phyloP scores from a whole-genome alignment of 257 asterid species.

The Rubia yunnanensis region DNA sequence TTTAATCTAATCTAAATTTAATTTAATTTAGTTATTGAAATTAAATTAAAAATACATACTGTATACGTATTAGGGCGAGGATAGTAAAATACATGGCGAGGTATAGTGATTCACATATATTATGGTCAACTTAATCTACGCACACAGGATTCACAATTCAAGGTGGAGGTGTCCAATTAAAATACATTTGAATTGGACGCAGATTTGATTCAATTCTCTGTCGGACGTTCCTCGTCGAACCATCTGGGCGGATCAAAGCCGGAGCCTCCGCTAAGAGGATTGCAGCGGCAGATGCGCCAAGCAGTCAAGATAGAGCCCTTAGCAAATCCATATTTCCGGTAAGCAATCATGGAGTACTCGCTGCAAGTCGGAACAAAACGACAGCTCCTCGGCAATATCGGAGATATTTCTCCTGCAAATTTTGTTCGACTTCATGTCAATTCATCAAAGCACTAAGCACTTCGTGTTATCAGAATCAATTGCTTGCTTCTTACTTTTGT shows the following conservation, averaged over 20 bases:
- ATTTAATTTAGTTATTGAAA: no score
- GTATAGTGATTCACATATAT: no score
- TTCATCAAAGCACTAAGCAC: not conserved
- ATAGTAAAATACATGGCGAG: no score
- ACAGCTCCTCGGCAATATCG: conserved; percentile 74
- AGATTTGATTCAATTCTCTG: not conserved
- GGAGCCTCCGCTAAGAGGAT: conserved; percentile 93
- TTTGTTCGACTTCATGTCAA: not conserved
- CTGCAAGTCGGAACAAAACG: conserved; percentile 88
- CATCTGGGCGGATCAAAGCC: conserved; percentile 97
- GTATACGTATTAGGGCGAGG: no score
- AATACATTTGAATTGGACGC: no score
- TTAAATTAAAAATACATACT: no score
- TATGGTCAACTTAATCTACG: no score
- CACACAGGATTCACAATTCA: no score
- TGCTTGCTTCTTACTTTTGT: conserved; percentile 42
- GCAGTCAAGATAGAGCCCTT: conserved; percentile 74
- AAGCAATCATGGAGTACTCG: conserved; percentile 93
- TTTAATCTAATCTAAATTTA: no score
- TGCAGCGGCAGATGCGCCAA: conserved; percentile 93
- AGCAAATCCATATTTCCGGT: conserved; percentile 74
- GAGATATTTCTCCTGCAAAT: conserved; percentile 83
- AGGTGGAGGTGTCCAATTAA: no score
- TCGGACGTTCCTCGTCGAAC: conserved; percentile 50
- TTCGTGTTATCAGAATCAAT: not conserved